phyloP scores from a whole-genome alignment of 768 basidiomycete genomes.

The Boletus sp. region DNA sequence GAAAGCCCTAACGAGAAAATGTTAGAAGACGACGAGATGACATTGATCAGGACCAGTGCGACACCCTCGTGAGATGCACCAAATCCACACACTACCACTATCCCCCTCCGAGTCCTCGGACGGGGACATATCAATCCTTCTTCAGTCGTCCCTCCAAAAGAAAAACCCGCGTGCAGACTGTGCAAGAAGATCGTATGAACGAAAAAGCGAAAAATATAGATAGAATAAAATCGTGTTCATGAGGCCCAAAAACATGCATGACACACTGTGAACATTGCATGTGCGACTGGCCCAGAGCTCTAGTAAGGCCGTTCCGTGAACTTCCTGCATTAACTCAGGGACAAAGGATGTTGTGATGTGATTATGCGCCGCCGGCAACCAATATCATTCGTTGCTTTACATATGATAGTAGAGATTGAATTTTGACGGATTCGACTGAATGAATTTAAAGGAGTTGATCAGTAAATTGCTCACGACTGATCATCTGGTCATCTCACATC shows the following conservation, averaged over 20 bases:
- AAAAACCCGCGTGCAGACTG: not conserved
- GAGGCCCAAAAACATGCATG: not conserved
- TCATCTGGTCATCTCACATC: too few relatives aligned
- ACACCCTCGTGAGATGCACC: not conserved
- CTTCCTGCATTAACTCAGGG: not conserved
- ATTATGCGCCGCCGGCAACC: too few relatives aligned
- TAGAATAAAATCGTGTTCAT: not conserved
- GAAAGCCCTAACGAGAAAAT: not conserved
- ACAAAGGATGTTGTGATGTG: too few relatives aligned
- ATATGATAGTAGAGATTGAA: too few relatives aligned
- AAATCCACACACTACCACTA: not conserved
- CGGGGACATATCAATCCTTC: too few relatives aligned
- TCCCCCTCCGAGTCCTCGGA: too few relatives aligned
- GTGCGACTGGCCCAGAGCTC: not conserved
- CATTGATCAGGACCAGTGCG: not conserved
- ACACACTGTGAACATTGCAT: not conserved
- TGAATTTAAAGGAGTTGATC: too few relatives aligned
- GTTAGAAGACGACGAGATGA: not conserved
- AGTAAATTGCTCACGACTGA: too few relatives aligned
- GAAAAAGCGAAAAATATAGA: not conserved
- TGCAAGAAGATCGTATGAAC: not conserved
- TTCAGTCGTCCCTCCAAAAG: not conserved
- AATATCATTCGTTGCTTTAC: too few relatives aligned
- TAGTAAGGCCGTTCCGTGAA: slow-evolving; percentile 1
- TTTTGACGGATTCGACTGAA: too few relatives aligned